Conservation (phyloP, 352 stramenopile species). For the Globisporangium nagaii region DNA sequence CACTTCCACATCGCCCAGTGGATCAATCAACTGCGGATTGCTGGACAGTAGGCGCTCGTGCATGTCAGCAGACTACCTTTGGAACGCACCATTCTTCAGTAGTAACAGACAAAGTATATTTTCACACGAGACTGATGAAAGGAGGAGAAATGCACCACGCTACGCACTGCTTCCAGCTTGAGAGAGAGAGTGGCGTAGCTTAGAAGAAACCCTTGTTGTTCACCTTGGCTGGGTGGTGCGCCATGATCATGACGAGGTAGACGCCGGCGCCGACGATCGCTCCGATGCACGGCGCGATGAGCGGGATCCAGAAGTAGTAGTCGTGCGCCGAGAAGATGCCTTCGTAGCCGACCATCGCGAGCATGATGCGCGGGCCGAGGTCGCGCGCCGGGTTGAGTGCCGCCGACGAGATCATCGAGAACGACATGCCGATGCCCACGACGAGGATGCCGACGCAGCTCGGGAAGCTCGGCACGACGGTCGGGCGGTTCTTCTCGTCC, state of each 20-base stretch:
- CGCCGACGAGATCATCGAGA: slow-evolving; percentile 21
- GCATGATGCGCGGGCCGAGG: slow-evolving; percentile 28
- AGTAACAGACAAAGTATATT: too few relatives aligned
- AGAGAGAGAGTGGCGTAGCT: too few relatives aligned
- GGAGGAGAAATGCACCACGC: background rate
- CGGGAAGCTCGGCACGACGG: slow-evolving; percentile 17
- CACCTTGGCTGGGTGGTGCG: slow-evolving; percentile 24
- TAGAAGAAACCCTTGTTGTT: slow-evolving; percentile 22
- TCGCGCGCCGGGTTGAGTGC: slow-evolving; percentile 38
- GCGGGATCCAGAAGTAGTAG: slow-evolving; percentile 35
- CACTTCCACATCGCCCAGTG: slow-evolving; percentile 6
- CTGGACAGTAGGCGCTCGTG: background rate
- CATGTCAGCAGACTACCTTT: too few relatives aligned
- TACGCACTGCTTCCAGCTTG: too few relatives aligned
- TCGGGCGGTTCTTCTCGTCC: slow-evolving; percentile 29
- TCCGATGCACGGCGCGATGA: slow-evolving; percentile 24
- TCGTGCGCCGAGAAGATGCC: slow-evolving; percentile 20
- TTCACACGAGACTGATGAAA: background rate
- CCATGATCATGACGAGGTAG: slow-evolving; percentile 26
- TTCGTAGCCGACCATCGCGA: slow-evolving; percentile 19
- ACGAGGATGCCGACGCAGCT: slow-evolving; percentile 18
- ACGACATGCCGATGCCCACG: slow-evolving; percentile 25
- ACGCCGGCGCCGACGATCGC: slow-evolving; percentile 15
- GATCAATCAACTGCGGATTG: background rate
- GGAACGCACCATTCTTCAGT: too few relatives aligned